Conservation (phyloP, 768 basidiomycete genomes). For the Mycena galopus region DNA sequence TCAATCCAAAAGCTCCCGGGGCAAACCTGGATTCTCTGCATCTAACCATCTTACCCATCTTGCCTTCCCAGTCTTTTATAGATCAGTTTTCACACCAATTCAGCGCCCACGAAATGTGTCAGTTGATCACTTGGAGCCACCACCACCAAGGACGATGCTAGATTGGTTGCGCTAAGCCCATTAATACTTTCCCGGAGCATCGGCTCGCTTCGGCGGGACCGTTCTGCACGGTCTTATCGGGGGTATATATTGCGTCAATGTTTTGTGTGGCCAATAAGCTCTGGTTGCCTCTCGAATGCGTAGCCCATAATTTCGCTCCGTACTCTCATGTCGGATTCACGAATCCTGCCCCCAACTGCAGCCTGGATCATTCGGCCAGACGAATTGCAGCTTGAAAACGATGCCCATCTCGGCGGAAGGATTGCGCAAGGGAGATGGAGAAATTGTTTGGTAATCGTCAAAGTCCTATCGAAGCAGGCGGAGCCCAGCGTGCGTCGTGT, state of each 20-base stretch:
- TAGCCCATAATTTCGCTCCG: constrained; percentile 1
- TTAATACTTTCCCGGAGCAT: not conserved
- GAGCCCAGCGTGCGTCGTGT: constrained; percentile 23
- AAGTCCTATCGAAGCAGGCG: constrained; percentile 30
- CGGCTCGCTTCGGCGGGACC: not conserved
- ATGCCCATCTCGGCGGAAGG: constrained; percentile 22
- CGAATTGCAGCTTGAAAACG: constrained; percentile 28
- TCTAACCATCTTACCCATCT: constrained; percentile 4
- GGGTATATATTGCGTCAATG: constrained; percentile 19
- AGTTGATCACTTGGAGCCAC: constrained; percentile 17
- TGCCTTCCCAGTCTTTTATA: not conserved
- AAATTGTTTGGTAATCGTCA: constrained; percentile 28
- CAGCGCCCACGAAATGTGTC: constrained; percentile 5
- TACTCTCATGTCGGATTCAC: constrained; percentile 32
- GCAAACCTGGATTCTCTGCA: not conserved
- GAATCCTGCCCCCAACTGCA: constrained; percentile 17
- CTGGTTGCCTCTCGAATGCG: constrained; percentile 2
- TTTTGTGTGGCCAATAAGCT: constrained; percentile 3
- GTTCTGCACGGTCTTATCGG: constrained; percentile 30
- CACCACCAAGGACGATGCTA: no score
- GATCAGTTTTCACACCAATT: not conserved
- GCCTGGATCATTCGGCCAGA: constrained; percentile 32
- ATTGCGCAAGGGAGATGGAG: constrained; percentile 33
- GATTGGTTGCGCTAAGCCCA: constrained; percentile 5
- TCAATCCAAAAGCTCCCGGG: not conserved